A percentile compares a stretch with the other conserved stretches of the same genome.
Evolutionary conservation across 1,139 yeast species (phyloP).

Genomic region (Candida sanyaensis): DNA sequence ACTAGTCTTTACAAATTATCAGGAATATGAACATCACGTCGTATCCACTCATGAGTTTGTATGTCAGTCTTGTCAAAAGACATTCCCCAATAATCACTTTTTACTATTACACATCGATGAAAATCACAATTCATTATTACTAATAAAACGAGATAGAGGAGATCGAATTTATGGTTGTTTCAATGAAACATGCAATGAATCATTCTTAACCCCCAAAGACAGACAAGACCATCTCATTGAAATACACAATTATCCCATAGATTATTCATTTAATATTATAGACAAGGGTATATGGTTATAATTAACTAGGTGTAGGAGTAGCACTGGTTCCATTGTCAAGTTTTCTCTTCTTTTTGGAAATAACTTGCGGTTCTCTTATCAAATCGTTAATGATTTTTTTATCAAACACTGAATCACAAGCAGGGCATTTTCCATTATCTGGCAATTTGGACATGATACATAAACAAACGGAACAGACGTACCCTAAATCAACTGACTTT

Average conservation of each 20-base stretch:
- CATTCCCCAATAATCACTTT: constrained; percentile 40
- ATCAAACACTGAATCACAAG: constrained; percentile 53
- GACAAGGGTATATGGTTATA: constrained; percentile 22
- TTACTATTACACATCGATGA: constrained; percentile 54
- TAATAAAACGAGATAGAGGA: constrained; percentile 36
- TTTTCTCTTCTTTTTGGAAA: constrained; percentile 41
- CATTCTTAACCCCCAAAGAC: constrained; percentile 30
- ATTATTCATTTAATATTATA: constrained; percentile 41
- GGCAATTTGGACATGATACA: constrained; percentile 74
- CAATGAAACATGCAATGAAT: constrained; percentile 34
- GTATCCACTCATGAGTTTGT: constrained; percentile 22
- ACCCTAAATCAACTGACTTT: constrained; percentile 87
- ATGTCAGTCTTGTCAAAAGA: constrained; percentile 44
- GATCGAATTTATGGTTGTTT: constrained; percentile 45
- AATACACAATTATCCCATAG: constrained; percentile 50
- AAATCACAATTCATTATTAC: constrained; percentile 52
- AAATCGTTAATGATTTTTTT: constrained; percentile 44
- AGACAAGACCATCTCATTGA: constrained; percentile 50
- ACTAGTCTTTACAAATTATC: constrained; percentile 18
- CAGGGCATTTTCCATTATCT: constrained; percentile 55
- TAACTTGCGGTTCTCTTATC: constrained; percentile 56
- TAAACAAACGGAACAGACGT: constrained; percentile 92
- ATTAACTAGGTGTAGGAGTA: not conserved
- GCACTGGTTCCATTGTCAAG: constrained; percentile 14
- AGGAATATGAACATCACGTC: constrained; percentile 33